Base-by-base conservation (phyloP, 2,329 filamentous ascomycete species). In the Teratosphaeria viscida region DNA sequence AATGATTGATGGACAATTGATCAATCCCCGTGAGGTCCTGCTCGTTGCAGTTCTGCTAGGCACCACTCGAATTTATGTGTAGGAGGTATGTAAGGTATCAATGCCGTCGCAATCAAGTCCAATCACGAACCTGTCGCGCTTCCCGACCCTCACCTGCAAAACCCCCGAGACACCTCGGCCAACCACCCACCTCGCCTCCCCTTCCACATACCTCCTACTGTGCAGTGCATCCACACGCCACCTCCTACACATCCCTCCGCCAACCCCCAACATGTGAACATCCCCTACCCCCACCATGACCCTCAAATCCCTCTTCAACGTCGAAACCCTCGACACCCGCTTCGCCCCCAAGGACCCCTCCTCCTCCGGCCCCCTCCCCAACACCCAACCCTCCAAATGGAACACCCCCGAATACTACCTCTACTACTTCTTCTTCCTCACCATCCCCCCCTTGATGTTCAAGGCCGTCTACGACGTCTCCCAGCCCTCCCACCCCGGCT, bases 401-500 rank as follows among this genome's bases (percentile, higher is more conserved):
- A 84, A 81, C 27, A 95, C 91, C 0, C 81, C 82, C 2, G 94
- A 99, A 75, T 97, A 94, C 77, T 87, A 84, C 71, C 67, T 91
- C 58, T 97, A 99, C 77, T 88, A 86, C 66, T 55, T 87, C 23
- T 75, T 89, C 65, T 83, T 96, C 67, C 62, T 81, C 34, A 71
- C 83, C 5, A 80, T 97, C 29, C 90, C 90, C 8, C 82, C 85
- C 68, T 62, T 73, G 43, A 99, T 99, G 92, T 90, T 96, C 75
- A 95, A 90, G 79, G 80, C 87, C n/a, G 86, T 88, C 10, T 89
- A 91, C 66, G 84, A 89, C 75, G 90, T 95, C 54, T 99, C 94
- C 27, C 83, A 86, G 75, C 82, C 92, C 92, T 86, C 85, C 39
- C 88, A 96, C 71, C 89, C 90, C 5, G 85, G 88, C 65, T 99